Base-by-base conservation (phyloP, 768 basidiomycete genomes). In the Jaapia argillacea region DNA sequence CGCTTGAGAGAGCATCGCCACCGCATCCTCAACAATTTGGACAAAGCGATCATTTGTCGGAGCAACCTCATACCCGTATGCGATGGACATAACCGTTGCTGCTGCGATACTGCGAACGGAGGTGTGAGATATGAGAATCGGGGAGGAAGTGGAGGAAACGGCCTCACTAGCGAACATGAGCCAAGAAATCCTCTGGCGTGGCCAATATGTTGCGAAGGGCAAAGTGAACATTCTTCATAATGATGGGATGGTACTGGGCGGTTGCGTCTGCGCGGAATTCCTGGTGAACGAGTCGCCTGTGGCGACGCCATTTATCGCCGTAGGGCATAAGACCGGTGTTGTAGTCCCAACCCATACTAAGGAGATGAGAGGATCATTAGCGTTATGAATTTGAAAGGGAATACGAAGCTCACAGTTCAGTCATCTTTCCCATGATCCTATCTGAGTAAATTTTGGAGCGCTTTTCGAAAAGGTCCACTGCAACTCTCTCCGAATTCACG, bases 401-500 rank as follows among this genome's bases (percentile, higher is more conserved):
- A 10, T 10, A 33, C 10, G 28, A 33, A n/a, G n/a, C 28, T 33
- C 28, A 33, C 28, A 33, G 10, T 16, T 33, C 10, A 10, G 16
- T 33, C 28, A 33, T 33, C 28, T 10, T 10, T 16, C 10, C 28
- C 10, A 33, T 33, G 28, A 45, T 50, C 31, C 54, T 41, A 37
- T 59, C 57, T 2, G 57, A 57, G 46, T 60, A 58, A 10, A 57
- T 51, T 10, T 44, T 25, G 3, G 49, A 51, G 5, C 56, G 48
- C 40, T 55, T 54, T 22, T 58, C 52, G 22, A 61, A 47, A 5
- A 61, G 46, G 2, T 56, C 59, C 7, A 41, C 46, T 2, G 55
- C 57, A 14, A 45, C 50, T 14, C 50, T 42, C 4, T 28, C 21
- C 22, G 47, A 48, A 37, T 56, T 55, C 27, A 61, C 22, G n/a